These are phyloP conservation scores for Rostrohypoxylon terebratum DNA, from an alignment of 495 filamentous ascomycete genomes.

Conservation along the genomic window DNA sequence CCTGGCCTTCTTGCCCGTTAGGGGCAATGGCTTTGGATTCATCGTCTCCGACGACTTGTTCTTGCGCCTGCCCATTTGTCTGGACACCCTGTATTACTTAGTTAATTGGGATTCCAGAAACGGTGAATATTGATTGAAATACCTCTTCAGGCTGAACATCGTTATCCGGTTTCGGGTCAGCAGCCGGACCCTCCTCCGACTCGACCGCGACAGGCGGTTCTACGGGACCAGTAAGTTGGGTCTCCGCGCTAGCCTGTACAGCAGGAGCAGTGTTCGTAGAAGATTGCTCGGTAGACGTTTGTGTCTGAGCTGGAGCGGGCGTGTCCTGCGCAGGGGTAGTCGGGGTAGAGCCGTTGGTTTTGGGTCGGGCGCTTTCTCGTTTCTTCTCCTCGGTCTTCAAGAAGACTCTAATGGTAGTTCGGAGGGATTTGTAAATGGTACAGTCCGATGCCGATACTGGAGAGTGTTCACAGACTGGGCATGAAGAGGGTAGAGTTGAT, in stretches of 20 bases:
- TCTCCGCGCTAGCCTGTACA: constrained; percentile 22
- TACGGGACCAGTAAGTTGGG: constrained; percentile 18
- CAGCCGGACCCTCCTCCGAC: constrained; percentile 28
- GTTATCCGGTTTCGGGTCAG: constrained; percentile 9
- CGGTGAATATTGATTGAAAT: background rate
- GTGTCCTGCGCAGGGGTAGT: constrained; percentile 57
- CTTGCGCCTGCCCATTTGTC: constrained; percentile 35
- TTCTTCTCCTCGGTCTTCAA: constrained; percentile 91
- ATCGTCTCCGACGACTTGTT: constrained; percentile 39
- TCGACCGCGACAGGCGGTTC: constrained; percentile 17
- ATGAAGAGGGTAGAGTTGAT: constrained; percentile 77
- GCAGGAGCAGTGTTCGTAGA: constrained; percentile 27
- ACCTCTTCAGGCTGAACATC: constrained; percentile 35
- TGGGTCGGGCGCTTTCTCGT: constrained; percentile 68
- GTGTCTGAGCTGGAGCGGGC: constrained; percentile 43
- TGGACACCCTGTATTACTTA: constrained; percentile 4
- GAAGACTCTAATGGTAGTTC: constrained; percentile 90
- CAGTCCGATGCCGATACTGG: constrained; percentile 87
- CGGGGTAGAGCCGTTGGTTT: constrained; percentile 59
- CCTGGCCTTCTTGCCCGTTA: constrained; percentile 45
- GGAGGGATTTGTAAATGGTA: constrained; percentile 86
- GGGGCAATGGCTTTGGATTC: constrained; percentile 36
- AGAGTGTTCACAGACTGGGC: constrained; percentile 91
- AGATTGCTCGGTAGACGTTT: constrained; percentile 36
- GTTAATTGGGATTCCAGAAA: constrained; percentile 14